Conservation (phyloP, 108 stramenopile species). For the Fistulifera solaris region DNA sequence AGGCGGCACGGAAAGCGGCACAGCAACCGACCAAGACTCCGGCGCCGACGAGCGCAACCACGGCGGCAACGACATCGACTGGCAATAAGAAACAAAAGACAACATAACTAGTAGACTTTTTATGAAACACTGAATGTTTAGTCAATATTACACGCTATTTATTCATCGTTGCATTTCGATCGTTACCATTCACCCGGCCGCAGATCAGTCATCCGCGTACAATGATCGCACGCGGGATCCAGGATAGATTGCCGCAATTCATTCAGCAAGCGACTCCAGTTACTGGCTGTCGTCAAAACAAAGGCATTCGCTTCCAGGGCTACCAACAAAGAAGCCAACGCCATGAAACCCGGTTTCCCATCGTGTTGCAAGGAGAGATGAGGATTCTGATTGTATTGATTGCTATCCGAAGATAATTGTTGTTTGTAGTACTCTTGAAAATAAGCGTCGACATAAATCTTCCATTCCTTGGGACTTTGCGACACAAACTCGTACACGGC, state of each 20-base stretch:
- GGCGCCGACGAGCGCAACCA: conserved; percentile 13
- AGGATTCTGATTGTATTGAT: conserved; percentile 14
- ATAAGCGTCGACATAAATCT: conserved; percentile 29
- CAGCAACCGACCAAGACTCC: conserved; percentile 9
- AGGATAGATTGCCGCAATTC: conserved; percentile 34
- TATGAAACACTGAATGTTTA: no score
- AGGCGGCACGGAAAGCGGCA: conserved; percentile 6
- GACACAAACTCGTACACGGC: conserved; percentile 24
- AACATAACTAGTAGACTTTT: no score
- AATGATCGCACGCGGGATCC: conserved; percentile 29
- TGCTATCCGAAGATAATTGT: conserved; percentile 4
- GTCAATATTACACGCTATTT: no score
- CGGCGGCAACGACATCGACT: conserved; percentile 16
- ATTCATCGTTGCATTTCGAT: not conserved
- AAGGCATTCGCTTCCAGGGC: conserved; percentile 52
- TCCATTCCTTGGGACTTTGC: conserved; percentile 21
- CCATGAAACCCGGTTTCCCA: conserved; percentile 23
- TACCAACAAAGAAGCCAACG: conserved; percentile 40
- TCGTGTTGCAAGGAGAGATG: conserved; percentile 4
- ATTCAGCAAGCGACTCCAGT: conserved; percentile 55
- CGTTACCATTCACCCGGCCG: conserved; percentile 7
- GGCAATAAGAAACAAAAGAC: not conserved
- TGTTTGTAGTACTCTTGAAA: conserved; percentile 13
- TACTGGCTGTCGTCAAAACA: conserved; percentile 41
- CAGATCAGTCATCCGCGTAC: conserved; percentile 31